Evolutionary conservation across 495 filamentous ascomycete species (phyloP).

Genomic region (Geoglossum glabrum): DNA sequence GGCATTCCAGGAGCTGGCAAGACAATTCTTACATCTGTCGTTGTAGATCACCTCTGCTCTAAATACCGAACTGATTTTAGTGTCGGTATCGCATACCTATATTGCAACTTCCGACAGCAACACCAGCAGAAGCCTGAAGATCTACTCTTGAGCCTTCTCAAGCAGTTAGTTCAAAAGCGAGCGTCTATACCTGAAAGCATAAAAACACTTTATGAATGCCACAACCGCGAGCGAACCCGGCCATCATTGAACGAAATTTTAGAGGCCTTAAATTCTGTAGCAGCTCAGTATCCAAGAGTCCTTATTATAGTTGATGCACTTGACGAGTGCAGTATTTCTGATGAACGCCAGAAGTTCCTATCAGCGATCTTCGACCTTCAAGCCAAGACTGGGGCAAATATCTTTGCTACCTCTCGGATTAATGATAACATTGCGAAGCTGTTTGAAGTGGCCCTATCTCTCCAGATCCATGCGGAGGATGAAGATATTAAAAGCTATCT

Average conservation of each 20-base stretch:
- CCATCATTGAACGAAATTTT: not conserved
- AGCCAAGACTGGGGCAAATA: too few relatives aligned
- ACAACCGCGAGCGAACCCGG: not conserved
- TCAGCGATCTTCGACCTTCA: too few relatives aligned
- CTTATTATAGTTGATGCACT: conserved; percentile 6
- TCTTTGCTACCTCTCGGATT: too few relatives aligned
- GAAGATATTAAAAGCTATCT: too few relatives aligned
- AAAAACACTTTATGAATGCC: not conserved
- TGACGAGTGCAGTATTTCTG: conserved; percentile 13
- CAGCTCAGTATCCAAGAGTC: not conserved
- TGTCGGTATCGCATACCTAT: conserved; percentile 2
- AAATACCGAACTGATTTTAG: not conserved
- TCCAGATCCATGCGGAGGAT: too few relatives aligned
- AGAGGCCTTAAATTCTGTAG: not conserved
- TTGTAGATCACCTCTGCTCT: not conserved
- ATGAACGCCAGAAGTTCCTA: too few relatives aligned
- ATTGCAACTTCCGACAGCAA: too few relatives aligned
- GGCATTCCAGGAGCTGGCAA: conserved; percentile 2
- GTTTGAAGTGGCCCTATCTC: too few relatives aligned
- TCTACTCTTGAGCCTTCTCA: conserved; percentile 4
- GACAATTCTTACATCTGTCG: not conserved
- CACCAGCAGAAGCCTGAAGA: conserved; percentile 2
- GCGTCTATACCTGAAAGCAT: not conserved
- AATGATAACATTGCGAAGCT: too few relatives aligned
- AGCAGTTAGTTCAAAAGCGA: conserved; percentile 2